These are phyloP conservation scores for Astrocystis sublimbata DNA, from an alignment of 495 filamentous ascomycete species.

Conservation along the genomic window DNA sequence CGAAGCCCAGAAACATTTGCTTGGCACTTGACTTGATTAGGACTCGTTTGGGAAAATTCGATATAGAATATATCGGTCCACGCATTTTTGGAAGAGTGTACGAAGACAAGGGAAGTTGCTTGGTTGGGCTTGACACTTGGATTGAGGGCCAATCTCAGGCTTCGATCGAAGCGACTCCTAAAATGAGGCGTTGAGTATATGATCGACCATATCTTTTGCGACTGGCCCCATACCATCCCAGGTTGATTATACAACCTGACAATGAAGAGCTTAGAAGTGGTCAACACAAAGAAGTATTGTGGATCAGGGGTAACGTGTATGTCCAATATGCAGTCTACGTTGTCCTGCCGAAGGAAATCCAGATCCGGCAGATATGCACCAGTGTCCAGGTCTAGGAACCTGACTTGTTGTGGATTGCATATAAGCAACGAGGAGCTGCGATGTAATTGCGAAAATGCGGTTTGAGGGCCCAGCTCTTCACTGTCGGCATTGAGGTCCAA, in stretches of 20 bases:
- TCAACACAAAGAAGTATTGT: conserved; percentile 31
- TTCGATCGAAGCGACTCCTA: conserved; percentile 25
- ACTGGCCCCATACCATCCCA: conserved; percentile 21
- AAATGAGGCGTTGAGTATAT: conserved; percentile 29
- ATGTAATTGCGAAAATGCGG: conserved; percentile 22
- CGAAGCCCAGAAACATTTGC: conserved; percentile 16
- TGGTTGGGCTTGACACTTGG: conserved; percentile 18
- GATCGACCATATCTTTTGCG: conserved; percentile 26
- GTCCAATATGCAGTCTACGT: conserved; percentile 28
- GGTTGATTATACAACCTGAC: conserved; percentile 22
- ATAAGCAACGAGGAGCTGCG: conserved; percentile 30
- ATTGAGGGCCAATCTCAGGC: conserved; percentile 23
- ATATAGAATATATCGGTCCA: conserved; percentile 37
- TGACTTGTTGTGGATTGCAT: conserved; percentile 25
- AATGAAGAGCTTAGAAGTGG: conserved; percentile 29
- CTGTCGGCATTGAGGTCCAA: conserved; percentile 21
- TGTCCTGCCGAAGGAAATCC: conserved; percentile 17
- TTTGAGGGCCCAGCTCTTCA: conserved; percentile 21
- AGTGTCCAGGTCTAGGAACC: conserved; percentile 28
- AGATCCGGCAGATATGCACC: conserved; percentile 24
- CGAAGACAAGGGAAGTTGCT: conserved; percentile 25
- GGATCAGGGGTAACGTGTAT: conserved; percentile 26
- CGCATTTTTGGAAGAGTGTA: conserved; percentile 25
- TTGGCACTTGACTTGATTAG: conserved; percentile 25
- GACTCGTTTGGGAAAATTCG: conserved; percentile 27